phyloP scores from a whole-genome alignment of 441 rosid species.

The Melastoma candidum region DNA sequence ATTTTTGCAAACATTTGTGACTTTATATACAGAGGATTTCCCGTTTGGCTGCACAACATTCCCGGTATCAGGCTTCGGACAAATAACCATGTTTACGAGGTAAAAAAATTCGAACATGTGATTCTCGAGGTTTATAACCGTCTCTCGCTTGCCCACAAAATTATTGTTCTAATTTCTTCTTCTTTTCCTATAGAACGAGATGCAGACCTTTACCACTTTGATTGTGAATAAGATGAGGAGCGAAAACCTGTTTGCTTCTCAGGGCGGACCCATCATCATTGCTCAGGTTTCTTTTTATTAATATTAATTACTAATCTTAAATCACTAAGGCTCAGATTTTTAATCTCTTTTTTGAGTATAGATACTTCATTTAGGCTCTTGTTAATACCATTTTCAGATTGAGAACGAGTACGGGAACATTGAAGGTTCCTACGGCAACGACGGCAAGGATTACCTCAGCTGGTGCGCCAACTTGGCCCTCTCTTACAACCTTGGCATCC shows the following conservation, averaged over 20 bases:
- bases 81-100: slow-evolving; percentile 28
- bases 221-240: slow-evolving; percentile 11
- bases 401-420: slow-evolving; percentile 18
- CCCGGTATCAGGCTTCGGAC: slow-evolving; percentile 30
- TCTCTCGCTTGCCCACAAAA: too few relatives aligned
- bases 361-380: too few relatives aligned
- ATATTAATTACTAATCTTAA: background rate
- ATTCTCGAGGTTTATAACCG: too few relatives aligned
- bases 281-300: slow-evolving; percentile 2
- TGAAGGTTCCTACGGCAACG: slow-evolving; percentile 1
- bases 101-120: background rate
- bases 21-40: slow-evolving; percentile 26
- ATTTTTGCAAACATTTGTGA: background rate
- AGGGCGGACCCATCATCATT: slow-evolving; percentile 19
- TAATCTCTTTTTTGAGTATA: background rate
- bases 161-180: background rate
- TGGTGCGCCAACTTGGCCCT: slow-evolving; percentile 15
- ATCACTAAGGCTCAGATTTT: background rate
- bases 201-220: slow-evolving; percentile 15
- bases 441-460: slow-evolving; percentile 4
- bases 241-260: slow-evolving; percentile 18
- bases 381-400: slow-evolving; percentile 3
- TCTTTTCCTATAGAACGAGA: slow-evolving; percentile 11
- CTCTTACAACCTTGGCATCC: slow-evolving; percentile 6
- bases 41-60: slow-evolving; percentile 36